A percentile compares a stretch with the other conserved stretches of the same genome.
These are phyloP conservation scores for Aspergillus candidus DNA, from an alignment of 2,329 filamentous ascomycete species.

Conservation along the genomic window DNA sequence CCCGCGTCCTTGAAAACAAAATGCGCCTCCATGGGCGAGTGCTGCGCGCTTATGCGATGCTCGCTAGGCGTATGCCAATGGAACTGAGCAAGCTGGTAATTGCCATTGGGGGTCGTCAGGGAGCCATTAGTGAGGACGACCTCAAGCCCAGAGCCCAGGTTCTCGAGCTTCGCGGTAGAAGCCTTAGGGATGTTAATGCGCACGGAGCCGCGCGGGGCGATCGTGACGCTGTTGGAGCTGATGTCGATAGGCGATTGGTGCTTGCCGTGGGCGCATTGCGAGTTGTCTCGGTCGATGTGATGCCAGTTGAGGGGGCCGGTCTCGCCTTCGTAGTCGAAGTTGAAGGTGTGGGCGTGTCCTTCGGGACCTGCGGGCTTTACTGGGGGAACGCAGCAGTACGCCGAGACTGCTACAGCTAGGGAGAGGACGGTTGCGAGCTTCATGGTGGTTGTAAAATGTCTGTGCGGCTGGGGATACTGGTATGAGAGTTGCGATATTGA, in stretches of 20 bases:
- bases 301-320: constrained; percentile 51
- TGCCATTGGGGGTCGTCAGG: constrained; percentile 35
- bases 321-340: constrained; percentile 12
- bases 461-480: too few relatives aligned
- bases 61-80: constrained; percentile 58
- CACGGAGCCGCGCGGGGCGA: constrained; percentile 14
- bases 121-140: constrained; percentile 49
- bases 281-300: constrained; percentile 37
- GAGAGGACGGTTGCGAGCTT: too few relatives aligned
- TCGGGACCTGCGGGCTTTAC: too few relatives aligned
- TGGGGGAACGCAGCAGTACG: too few relatives aligned
- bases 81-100: constrained; percentile 49
- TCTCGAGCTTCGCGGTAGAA: constrained; percentile 35
- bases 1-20: constrained; percentile 51
- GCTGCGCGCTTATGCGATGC: constrained; percentile 48
- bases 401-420: too few relatives aligned
- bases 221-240: constrained; percentile 17
- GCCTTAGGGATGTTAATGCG: constrained; percentile 17
- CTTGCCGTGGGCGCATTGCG: constrained; percentile 43
- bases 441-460: too few relatives aligned
- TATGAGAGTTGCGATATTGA: too few relatives aligned
- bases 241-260: constrained; percentile 55
- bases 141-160: constrained; percentile 44
- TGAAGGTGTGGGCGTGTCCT: background rate
- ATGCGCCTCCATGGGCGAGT: constrained; percentile 51